A percentile compares a stretch with the other conserved stretches of the same genome.
Conservation (phyloP, 768 basidiomycete species). For the Naganishia kalamii region DNA sequence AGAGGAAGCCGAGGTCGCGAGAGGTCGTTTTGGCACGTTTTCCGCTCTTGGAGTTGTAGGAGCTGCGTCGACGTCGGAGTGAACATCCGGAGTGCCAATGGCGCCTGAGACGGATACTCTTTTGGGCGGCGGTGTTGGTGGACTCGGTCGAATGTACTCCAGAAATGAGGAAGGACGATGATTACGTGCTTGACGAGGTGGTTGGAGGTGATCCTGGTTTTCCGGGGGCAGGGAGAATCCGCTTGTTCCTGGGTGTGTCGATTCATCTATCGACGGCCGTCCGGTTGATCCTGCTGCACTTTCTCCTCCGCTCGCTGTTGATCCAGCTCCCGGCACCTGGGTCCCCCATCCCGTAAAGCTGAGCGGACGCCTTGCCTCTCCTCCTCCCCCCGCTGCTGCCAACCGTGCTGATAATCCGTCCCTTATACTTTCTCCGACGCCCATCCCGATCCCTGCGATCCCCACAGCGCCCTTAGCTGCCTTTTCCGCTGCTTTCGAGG, state of each 20-base stretch:
- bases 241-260: not conserved
- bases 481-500: constrained; percentile 15
- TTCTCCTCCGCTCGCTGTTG: not conserved
- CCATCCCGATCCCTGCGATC: constrained; percentile 8
- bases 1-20: constrained; percentile 2
- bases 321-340: not conserved
- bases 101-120: not conserved
- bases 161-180: constrained; percentile 1
- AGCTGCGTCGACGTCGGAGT: no score
- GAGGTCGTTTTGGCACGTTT: not conserved
- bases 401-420: constrained; percentile 9
- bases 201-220: not conserved
- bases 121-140: not conserved
- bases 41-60: not conserved
- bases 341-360: not conserved
- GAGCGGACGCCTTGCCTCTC: not conserved
- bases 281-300: not conserved
- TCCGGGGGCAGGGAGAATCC: not conserved
- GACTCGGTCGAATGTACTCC: constrained; percentile 7
- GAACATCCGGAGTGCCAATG: not conserved
- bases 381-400: constrained; percentile 1
- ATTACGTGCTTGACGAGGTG: not conserved
- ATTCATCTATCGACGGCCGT: constrained; percentile 6
- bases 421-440: constrained; percentile 13
- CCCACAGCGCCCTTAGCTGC: constrained; percentile 19